phyloP scores from a whole-genome alignment of 164 flowering plant genomes.

The Umbellularia californica region DNA sequence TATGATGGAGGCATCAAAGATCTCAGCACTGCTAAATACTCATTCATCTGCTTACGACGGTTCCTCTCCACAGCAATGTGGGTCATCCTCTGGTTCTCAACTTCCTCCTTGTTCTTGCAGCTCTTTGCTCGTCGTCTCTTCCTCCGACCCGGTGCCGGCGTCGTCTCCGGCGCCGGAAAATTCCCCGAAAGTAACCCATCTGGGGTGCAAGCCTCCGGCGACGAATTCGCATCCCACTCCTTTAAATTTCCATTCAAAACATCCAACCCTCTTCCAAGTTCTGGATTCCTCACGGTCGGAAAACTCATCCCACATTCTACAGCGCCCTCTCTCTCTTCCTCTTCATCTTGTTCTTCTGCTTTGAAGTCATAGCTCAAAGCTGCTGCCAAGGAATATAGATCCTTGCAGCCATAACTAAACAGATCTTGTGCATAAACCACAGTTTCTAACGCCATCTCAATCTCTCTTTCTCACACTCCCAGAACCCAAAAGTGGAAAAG shows the following conservation, averaged over 20 bases:
- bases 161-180: constrained; percentile 4
- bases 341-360: constrained; percentile 22
- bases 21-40: constrained; percentile 45
- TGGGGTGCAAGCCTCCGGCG: constrained; percentile 16
- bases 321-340: background rate
- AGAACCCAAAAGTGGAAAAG: background rate
- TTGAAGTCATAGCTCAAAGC: constrained; percentile 23
- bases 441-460: constrained; percentile 63
- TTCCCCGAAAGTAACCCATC: background rate
- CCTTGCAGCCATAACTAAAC: constrained; percentile 36
- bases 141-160: constrained; percentile 15
- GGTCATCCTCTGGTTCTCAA: constrained; percentile 60
- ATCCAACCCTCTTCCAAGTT: constrained; percentile 20
- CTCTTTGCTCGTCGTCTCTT: constrained; percentile 38
- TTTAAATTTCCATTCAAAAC: constrained; percentile 19
- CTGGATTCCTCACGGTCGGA: constrained; percentile 5
- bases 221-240: constrained; percentile 32
- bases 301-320: constrained; percentile 7
- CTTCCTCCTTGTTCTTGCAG: constrained; percentile 50
- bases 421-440: constrained; percentile 53
- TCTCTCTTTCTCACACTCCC: constrained; percentile 5
- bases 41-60: constrained; percentile 58
- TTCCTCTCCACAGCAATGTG: constrained; percentile 64
- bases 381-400: constrained; percentile 25
- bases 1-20: constrained; percentile 56